These are phyloP conservation scores for Penicillium brevicompactum DNA, from an alignment of 2,329 filamentous ascomycete species.

Conservation along the genomic window DNA sequence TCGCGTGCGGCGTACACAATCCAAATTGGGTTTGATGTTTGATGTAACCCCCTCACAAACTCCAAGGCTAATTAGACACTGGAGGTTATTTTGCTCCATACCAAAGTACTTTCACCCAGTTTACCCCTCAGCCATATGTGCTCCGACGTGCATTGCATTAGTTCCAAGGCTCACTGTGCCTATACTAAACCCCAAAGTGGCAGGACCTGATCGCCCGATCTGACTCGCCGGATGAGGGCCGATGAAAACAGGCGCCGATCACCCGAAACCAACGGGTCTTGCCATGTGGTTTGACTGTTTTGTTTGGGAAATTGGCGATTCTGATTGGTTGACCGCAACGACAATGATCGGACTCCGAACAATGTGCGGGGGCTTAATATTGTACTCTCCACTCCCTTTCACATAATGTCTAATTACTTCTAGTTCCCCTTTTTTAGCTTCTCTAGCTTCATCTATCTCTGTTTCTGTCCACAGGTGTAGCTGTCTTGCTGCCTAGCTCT, in stretches of 20 bases:
- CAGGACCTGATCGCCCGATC: constrained; percentile 6
- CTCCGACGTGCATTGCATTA: constrained; percentile 6
- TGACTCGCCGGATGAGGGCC: background rate
- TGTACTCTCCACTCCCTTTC: constrained; percentile 1
- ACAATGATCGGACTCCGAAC: constrained; percentile 2
- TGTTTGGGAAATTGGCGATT: background rate
- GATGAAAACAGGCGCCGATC: constrained; percentile 10
- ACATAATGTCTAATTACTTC: background rate
- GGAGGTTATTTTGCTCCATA: background rate
- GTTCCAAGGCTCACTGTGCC: background rate
- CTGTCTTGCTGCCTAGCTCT: background rate
- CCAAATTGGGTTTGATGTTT: background rate
- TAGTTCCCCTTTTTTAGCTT: background rate
- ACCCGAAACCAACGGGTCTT: background rate
- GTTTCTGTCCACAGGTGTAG: background rate
- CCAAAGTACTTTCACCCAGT: background rate
- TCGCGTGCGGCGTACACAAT: constrained; percentile 9
- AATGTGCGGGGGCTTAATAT: constrained; percentile 14
- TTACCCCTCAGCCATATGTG: background rate
- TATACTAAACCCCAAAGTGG: background rate
- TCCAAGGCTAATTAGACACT: background rate
- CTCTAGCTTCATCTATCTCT: background rate
- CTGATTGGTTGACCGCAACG: background rate
- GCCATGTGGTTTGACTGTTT: background rate
- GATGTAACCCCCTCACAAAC: constrained; percentile 3